Evolutionary conservation across 768 basidiomycete species (phyloP).

Genomic region (Xerocomus brunneocitrinus): DNA sequence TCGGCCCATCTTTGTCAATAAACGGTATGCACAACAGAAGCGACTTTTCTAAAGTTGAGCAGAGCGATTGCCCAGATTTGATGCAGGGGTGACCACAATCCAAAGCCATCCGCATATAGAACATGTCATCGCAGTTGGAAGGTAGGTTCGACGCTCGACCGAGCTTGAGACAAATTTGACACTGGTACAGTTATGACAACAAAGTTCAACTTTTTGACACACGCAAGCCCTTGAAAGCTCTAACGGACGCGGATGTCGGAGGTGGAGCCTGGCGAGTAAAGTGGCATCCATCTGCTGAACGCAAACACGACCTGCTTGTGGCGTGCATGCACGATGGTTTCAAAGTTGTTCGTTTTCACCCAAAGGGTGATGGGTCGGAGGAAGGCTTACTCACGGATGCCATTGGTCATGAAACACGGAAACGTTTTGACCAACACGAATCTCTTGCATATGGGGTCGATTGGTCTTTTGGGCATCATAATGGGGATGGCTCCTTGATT

Average conservation of each 20-base stretch:
- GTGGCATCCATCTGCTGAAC: slow-evolving; percentile 78
- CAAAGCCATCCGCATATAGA: slow-evolving; percentile 78
- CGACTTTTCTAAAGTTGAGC: background rate
- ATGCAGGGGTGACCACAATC: slow-evolving; percentile 89
- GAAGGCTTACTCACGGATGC: slow-evolving; percentile 8
- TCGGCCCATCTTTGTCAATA: slow-evolving; percentile 66
- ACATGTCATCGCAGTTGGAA: slow-evolving; percentile 85
- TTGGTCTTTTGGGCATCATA: slow-evolving; percentile 58
- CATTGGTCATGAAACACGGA: slow-evolving; percentile 37
- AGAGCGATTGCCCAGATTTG: slow-evolving; percentile 55
- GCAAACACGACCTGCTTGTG: slow-evolving; percentile 75
- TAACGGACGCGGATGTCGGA: slow-evolving; percentile 64
- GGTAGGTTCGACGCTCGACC: slow-evolving; percentile 41
- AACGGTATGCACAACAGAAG: slow-evolving; percentile 41
- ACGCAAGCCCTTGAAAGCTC: slow-evolving; percentile 56
- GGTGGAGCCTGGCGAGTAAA: slow-evolving; percentile 96
- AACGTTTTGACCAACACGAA: slow-evolving; percentile 68
- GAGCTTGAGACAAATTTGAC: background rate
- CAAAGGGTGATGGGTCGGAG: slow-evolving; percentile 1
- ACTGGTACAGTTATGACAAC: slow-evolving; percentile 67
- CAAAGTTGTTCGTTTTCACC: slow-evolving; percentile 55
- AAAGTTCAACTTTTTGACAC: slow-evolving; percentile 78
- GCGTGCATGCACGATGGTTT: slow-evolving; percentile 98
- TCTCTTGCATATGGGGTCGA: slow-evolving; percentile 91
- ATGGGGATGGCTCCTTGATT: slow-evolving; percentile 46